Conservation (phyloP, 805 yeast genomes). For the Candida pseudoglaebosa region DNA sequence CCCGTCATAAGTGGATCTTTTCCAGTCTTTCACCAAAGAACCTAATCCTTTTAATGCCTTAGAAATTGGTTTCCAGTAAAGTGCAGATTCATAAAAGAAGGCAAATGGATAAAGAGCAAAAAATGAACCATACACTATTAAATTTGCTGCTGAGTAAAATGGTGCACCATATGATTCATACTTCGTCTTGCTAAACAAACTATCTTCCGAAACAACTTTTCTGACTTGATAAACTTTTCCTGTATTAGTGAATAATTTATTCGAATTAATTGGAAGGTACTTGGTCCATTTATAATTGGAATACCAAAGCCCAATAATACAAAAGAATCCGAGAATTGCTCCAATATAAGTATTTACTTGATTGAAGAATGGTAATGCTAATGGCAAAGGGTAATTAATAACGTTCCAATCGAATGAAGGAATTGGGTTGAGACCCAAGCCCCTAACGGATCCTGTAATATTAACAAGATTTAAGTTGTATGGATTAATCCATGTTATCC, state of each 20-base stretch:
- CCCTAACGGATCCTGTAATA: conserved; percentile 44
- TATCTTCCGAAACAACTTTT: conserved; percentile 36
- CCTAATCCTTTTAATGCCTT: conserved; percentile 10
- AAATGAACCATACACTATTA: conserved; percentile 25
- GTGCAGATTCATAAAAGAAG: conserved; percentile 48
- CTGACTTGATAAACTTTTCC: conserved; percentile 44
- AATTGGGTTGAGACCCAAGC: conserved; percentile 52
- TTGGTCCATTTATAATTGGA: conserved; percentile 24
- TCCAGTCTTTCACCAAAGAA: conserved; percentile 30
- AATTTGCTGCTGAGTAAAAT: conserved; percentile 27
- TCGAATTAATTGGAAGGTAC: conserved; percentile 37
- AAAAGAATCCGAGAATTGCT: conserved; percentile 13
- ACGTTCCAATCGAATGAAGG: conserved; percentile 54
- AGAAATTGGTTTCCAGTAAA: conserved; percentile 33
- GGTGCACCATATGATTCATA: conserved; percentile 28
- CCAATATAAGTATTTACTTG: conserved; percentile 19
- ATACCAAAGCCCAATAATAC: conserved; percentile 19
- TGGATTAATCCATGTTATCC: conserved; percentile 61
- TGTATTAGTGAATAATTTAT: conserved; percentile 43
- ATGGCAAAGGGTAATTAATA: conserved; percentile 23
- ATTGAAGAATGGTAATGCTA: conserved; percentile 43
- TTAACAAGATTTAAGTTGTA: conserved; percentile 46
- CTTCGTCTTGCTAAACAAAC: conserved; percentile 22
- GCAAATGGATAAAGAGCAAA: conserved; percentile 29
- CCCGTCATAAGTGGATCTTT: conserved; percentile 29